Evolutionary conservation across 176 grass and related monocot genomes (phyloP).

Genomic region (Ensete glaucum): DNA sequence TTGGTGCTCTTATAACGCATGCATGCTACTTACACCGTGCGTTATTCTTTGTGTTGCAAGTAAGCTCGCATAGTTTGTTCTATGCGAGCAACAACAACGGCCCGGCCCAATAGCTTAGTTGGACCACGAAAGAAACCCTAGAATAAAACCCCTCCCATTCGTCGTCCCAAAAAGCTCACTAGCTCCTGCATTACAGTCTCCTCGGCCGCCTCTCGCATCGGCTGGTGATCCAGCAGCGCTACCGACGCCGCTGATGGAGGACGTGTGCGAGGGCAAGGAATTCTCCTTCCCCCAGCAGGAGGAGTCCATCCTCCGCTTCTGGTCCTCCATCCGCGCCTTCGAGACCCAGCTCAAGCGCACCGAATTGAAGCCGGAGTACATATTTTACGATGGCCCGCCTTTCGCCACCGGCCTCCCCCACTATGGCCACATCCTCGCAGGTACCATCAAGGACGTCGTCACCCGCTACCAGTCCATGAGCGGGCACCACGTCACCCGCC

Average conservation of each 20-base stretch:
- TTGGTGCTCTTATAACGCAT: too few relatives aligned
- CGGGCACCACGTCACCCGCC: slow-evolving; percentile 71
- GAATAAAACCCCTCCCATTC: not conserved
- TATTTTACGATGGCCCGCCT: slow-evolving; percentile 92
- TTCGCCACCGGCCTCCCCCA: slow-evolving; percentile 92
- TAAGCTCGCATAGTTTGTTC: too few relatives aligned
- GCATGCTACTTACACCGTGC: too few relatives aligned
- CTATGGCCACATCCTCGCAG: slow-evolving; percentile 94
- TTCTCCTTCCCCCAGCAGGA: slow-evolving; percentile 82
- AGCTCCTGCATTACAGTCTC: not conserved
- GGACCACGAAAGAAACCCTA: not conserved
- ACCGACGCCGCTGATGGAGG: slow-evolving; percentile 38
- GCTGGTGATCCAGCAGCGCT: not conserved
- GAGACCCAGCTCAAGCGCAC: slow-evolving; percentile 72
- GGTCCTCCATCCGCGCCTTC: slow-evolving; percentile 55
- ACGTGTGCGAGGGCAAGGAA: slow-evolving; percentile 85
- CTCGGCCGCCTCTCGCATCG: not conserved
- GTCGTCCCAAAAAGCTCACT: not conserved
- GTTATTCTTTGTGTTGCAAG: too few relatives aligned
- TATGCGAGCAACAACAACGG: too few relatives aligned
- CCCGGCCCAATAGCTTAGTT: not conserved
- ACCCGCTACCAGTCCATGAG: slow-evolving; percentile 89
- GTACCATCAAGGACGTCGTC: slow-evolving; percentile 99
- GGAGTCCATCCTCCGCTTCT: slow-evolving; percentile 54
- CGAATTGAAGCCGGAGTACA: slow-evolving; percentile 72